phyloP scores from a whole-genome alignment of 2,329 filamentous ascomycete species.

The Penicillium palitans region DNA sequence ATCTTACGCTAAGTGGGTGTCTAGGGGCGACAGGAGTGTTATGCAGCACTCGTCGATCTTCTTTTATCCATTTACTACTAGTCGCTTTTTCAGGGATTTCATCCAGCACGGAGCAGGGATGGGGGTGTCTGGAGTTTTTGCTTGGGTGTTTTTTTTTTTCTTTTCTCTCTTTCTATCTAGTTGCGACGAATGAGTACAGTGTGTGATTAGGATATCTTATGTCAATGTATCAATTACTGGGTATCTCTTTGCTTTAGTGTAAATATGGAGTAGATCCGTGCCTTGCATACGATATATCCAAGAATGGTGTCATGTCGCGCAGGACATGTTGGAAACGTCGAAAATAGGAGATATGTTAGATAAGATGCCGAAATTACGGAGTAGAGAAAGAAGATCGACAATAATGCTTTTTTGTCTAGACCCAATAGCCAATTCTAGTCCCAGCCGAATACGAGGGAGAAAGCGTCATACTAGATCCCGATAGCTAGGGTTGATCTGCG shows the following conservation, averaged over 20 bases:
- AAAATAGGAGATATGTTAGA: background rate
- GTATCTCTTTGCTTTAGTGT: background rate
- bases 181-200: constrained; percentile 12
- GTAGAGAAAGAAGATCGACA: background rate
- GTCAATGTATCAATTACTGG: constrained; percentile 7
- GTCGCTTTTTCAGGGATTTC: constrained; percentile 13
- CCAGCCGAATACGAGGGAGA: background rate
- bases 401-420: background rate
- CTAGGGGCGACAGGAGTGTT: background rate
- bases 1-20: background rate
- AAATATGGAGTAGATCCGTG: background rate
- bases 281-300: background rate
- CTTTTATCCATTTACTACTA: constrained; percentile 5
- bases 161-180: constrained; percentile 10
- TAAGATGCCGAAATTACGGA: background rate
- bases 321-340: background rate
- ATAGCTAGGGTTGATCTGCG: background rate
- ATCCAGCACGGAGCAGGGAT: constrained; percentile 24
- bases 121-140: constrained; percentile 17
- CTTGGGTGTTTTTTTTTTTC: constrained; percentile 14
- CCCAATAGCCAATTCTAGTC: background rate
- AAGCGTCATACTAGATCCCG: background rate
- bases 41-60: background rate
- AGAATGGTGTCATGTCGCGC: background rate
- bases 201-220: constrained; percentile 6